phyloP scores from a whole-genome alignment of 2,329 filamentous ascomycete species.

The Trichoderma koningiopsis region DNA sequence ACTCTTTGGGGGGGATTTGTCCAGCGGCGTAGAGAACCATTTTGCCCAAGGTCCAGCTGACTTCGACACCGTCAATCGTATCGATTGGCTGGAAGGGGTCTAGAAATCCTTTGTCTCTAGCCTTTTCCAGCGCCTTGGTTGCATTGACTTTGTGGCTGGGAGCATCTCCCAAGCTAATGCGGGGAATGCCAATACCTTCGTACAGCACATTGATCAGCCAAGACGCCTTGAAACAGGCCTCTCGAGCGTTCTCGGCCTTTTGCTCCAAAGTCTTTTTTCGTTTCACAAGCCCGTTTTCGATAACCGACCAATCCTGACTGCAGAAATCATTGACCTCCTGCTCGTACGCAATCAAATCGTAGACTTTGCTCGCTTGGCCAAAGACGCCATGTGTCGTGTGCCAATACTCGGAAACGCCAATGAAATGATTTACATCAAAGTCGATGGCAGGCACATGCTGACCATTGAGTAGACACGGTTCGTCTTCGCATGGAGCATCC shows the following conservation, averaged over 20 bases:
- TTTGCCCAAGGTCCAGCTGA: slow-evolving; percentile 96
- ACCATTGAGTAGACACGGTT: slow-evolving; percentile 87
- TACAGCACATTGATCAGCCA: slow-evolving; percentile 98
- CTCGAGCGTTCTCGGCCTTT: slow-evolving; percentile 75
- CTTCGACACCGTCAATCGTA: slow-evolving; percentile 86
- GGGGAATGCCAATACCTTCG: slow-evolving; percentile 90
- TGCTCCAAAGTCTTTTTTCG: slow-evolving; percentile 74
- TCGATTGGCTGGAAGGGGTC: slow-evolving; percentile 91
- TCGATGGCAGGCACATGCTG: slow-evolving; percentile 94
- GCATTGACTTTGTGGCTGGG: slow-evolving; percentile 61
- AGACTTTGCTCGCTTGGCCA: slow-evolving; percentile 74
- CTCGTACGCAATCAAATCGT: slow-evolving; percentile 90
- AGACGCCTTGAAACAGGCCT: slow-evolving; percentile 96
- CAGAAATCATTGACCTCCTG: slow-evolving; percentile 83
- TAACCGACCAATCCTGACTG: slow-evolving; percentile 76
- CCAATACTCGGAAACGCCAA: slow-evolving; percentile 98
- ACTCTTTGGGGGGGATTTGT: slow-evolving; percentile 68
- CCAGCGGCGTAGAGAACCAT: slow-evolving; percentile 94
- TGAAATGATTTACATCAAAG: slow-evolving; percentile 95
- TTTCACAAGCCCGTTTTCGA: slow-evolving; percentile 65
- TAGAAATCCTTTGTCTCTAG: slow-evolving; percentile 73
- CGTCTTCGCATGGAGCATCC: slow-evolving; percentile 77
- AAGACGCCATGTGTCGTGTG: slow-evolving; percentile 97
- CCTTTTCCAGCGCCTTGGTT: slow-evolving; percentile 68
- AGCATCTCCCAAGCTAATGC: slow-evolving; percentile 73